These are phyloP conservation scores for Sequoia sempervirens DNA, from an alignment of 75 land plant species.

Conservation along the genomic window DNA sequence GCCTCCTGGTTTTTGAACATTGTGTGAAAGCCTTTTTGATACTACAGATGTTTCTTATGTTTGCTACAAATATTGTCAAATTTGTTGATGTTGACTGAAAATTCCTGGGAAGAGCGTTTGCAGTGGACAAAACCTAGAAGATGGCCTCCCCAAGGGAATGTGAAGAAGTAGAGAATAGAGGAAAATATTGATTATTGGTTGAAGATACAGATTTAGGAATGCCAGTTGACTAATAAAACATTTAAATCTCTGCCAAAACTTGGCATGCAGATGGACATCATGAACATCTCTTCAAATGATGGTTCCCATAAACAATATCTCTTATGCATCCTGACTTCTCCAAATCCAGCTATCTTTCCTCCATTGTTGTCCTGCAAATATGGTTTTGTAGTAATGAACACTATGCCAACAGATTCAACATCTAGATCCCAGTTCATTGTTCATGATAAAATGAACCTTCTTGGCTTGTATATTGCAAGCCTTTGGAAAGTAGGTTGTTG, in stretches of 20 bases:
- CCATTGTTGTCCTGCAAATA: too few relatives aligned
- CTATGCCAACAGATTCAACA: too few relatives aligned
- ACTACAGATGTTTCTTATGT: not conserved
- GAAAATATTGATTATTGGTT: not conserved
- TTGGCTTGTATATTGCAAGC: conserved; percentile 71
- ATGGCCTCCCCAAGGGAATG: not conserved
- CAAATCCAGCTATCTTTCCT: too few relatives aligned
- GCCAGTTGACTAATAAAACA: too few relatives aligned
- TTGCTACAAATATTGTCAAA: not conserved
- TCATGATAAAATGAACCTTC: conserved; percentile 61
- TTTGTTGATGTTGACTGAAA: too few relatives aligned
- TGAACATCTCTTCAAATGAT: too few relatives aligned
- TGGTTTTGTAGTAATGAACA: too few relatives aligned
- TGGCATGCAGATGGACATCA: too few relatives aligned
- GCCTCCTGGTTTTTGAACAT: not conserved
- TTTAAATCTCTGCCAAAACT: too few relatives aligned
- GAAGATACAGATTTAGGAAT: too few relatives aligned
- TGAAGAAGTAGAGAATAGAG: not conserved
- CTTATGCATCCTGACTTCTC: too few relatives aligned
- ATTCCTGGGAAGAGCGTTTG: not conserved
- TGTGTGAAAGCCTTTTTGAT: not conserved
- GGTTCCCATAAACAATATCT: too few relatives aligned
- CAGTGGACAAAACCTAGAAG: not conserved
- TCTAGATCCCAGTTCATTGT: conserved; percentile 41
- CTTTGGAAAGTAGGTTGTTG: conserved; percentile 80